These are phyloP conservation scores for Annona squamosa DNA, from an alignment of 164 flowering plant genomes.

Conservation along the genomic window DNA sequence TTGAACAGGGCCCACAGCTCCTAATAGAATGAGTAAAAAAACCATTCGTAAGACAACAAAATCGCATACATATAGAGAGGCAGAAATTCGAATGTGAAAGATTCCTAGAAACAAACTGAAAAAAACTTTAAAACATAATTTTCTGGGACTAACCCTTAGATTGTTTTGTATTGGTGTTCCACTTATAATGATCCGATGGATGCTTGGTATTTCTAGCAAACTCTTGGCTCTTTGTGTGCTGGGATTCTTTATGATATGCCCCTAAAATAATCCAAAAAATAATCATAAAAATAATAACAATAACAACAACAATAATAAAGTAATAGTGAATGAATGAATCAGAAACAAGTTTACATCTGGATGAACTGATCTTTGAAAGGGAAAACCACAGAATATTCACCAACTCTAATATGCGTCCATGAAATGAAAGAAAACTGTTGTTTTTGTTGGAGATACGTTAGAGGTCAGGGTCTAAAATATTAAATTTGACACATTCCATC, in stretches of 20 bases:
- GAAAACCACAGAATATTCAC: too few species aligned
- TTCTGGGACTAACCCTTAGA: slow-evolving; percentile 54
- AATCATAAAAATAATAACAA: not conserved
- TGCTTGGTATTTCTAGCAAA: slow-evolving; percentile 79
- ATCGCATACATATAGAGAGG: not conserved
- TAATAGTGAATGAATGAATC: not conserved
- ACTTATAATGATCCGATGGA: slow-evolving; percentile 83
- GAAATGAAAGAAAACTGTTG: too few species aligned
- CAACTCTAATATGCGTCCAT: too few species aligned
- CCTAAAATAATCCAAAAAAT: slow-evolving; percentile 30
- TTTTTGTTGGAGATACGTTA: too few species aligned
- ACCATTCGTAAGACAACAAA: slow-evolving; percentile 2
- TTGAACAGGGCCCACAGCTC: slow-evolving; percentile 96
- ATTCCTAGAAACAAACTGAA: not conserved
- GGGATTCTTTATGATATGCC: slow-evolving; percentile 98
- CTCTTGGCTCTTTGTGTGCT: slow-evolving; percentile 96
- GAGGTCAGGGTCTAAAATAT: too few species aligned
- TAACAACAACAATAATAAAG: not conserved
- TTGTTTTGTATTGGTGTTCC: slow-evolving; percentile 98
- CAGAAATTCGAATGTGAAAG: not conserved
- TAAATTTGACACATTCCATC: too few species aligned
- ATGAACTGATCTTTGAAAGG: too few species aligned
- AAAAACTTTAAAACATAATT: not conserved
- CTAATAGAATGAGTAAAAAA: slow-evolving; percentile 27
- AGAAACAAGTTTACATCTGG: too few species aligned